Percentiles rank a stretch among this genome's conserved stretches.
Conservation (phyloP, 306 rosid species). For the Trifolium subterraneum region DNA sequence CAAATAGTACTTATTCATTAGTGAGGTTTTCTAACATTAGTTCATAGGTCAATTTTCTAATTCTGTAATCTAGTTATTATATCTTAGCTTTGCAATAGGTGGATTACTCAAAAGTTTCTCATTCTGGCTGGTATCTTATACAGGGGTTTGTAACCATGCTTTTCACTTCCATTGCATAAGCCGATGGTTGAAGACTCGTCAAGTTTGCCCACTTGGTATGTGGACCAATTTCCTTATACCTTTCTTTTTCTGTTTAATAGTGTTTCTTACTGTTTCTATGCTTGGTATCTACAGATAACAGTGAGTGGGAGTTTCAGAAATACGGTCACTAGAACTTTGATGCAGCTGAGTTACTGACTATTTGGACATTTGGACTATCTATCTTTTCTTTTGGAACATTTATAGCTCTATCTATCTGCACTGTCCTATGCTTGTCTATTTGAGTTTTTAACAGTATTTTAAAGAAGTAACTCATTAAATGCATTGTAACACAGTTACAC, state of each 20-base stretch:
- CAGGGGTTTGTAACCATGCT: constrained; percentile 77
- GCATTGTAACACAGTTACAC: neutral
- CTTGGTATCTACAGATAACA: constrained; percentile 60
- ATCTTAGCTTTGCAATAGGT: neutral
- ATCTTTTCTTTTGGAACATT: neutral
- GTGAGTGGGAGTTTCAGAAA: constrained; percentile 97
- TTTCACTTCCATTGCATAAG: constrained; percentile 97
- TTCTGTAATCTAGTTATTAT: neutral
- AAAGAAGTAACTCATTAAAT: constrained; percentile 5
- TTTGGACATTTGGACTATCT: constrained; percentile 27
- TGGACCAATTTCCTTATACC: constrained; percentile 15
- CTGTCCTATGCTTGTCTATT: constrained; percentile 22
- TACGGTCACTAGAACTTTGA: constrained; percentile 77
- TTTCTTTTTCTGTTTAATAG: constrained; percentile 10
- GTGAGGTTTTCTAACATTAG: neutral
- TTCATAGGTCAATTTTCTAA: neutral
- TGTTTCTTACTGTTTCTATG: constrained; percentile 29
- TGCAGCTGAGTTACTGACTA: neutral
- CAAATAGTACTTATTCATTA: neutral
- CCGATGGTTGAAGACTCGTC: constrained; percentile 94
- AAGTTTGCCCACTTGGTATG: constrained; percentile 88
- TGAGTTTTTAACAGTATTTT: neutral
- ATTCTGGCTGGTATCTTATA: constrained; percentile 19
- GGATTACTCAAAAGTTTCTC: constrained; percentile 27
- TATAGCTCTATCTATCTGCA: constrained; percentile 9